Evolutionary conservation across 495 filamentous ascomycete genomes (phyloP).

Genomic region (Parathielavia appendiculata): DNA sequence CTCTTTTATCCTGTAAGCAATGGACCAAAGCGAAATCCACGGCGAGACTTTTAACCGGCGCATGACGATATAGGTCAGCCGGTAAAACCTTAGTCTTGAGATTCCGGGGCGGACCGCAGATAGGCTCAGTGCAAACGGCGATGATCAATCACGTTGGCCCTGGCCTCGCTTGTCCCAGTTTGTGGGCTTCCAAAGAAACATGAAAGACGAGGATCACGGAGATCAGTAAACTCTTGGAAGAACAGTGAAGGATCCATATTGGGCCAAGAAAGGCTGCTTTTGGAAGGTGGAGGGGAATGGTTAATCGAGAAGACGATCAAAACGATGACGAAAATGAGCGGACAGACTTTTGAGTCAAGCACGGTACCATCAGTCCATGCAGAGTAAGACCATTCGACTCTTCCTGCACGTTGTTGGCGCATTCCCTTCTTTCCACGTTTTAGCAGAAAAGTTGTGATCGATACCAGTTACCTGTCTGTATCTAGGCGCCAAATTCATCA

Average conservation of each 20-base stretch:
- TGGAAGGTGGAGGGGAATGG: not conserved
- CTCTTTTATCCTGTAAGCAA: no score
- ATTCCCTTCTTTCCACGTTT: not conserved
- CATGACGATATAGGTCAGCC: no score
- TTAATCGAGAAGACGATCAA: not conserved
- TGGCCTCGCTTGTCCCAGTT: not conserved
- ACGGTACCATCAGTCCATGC: no score
- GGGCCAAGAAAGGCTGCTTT: not conserved
- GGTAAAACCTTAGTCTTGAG: no score
- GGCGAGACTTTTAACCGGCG: no score
- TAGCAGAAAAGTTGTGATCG: no score
- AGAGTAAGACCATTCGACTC: not conserved
- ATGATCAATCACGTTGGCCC: not conserved
- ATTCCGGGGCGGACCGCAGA: not conserved
- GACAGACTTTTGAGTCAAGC: not conserved
- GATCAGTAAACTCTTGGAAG: not conserved
- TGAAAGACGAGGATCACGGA: not conserved
- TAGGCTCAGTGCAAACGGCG: not conserved
- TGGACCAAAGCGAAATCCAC: no score
- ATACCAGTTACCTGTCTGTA: no score
- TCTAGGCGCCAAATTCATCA: conserved; percentile 13
- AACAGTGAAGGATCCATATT: not conserved
- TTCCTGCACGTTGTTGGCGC: not conserved
- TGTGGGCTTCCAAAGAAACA: not conserved
- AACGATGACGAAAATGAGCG: not conserved